phyloP scores from a whole-genome alignment of 176 grass and related monocot species.

The Juncus inflexus region DNA sequence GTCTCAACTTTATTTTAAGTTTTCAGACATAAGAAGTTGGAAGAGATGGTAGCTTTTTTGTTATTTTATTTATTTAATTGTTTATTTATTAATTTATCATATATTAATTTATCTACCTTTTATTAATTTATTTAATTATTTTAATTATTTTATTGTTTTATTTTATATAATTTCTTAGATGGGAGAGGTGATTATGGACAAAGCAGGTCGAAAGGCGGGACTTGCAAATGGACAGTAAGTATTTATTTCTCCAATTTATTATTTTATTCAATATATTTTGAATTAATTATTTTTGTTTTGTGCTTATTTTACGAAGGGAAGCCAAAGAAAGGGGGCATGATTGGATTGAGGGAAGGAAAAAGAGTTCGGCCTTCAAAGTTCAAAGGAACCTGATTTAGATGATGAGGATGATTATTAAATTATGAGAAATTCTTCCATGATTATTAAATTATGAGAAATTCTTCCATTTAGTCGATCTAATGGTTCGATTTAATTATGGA shows the following conservation, averaged over 20 bases:
- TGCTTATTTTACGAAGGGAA: constrained; percentile 78
- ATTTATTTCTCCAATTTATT: background rate
- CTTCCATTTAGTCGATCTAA: too few relatives aligned
- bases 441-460: too few relatives aligned
- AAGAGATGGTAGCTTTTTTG: constrained; percentile 92
- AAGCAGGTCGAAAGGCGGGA: constrained; percentile 69
- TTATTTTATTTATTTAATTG: too few relatives aligned
- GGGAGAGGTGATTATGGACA: constrained; percentile 76
- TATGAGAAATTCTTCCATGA: constrained; percentile 13
- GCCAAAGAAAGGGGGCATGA: constrained; percentile 84
- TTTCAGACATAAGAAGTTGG: constrained; percentile 75
- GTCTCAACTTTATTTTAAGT: background rate
- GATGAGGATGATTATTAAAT: constrained; percentile 86
- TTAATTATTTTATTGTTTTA: too few relatives aligned
- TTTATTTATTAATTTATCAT: too few relatives aligned
- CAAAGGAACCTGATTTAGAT: constrained; percentile 81
- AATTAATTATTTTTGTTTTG: too few relatives aligned
- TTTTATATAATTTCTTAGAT: too few relatives aligned
- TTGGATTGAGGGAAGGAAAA: constrained; percentile 70
- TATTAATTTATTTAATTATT: too few relatives aligned
- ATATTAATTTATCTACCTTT: too few relatives aligned
- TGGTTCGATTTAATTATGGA: too few relatives aligned
- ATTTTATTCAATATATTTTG: background rate
- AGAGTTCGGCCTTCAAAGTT: constrained; percentile 60
- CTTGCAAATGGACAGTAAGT: constrained; percentile 98